phyloP scores from a whole-genome alignment of 148 eudicot genomes.

The Amaranthus cruentus region DNA sequence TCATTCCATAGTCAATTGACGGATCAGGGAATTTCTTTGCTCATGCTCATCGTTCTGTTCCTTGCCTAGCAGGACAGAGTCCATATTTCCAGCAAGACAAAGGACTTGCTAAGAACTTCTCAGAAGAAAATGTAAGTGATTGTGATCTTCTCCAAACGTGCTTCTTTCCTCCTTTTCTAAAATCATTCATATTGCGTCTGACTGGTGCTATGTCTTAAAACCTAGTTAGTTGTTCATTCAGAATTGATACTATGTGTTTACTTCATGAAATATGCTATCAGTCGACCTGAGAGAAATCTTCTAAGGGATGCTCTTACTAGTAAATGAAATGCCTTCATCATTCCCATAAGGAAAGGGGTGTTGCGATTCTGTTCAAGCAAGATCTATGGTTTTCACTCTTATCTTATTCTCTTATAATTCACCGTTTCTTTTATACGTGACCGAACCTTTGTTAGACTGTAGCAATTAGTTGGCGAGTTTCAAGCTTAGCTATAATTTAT shows the following conservation, averaged over 20 bases:
- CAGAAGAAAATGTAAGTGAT: constrained; percentile 51
- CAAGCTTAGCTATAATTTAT: too few species aligned
- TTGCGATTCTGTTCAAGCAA: too few species aligned
- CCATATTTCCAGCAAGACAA: constrained; percentile 37
- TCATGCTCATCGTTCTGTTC: constrained; percentile 3
- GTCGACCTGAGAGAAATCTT: neutral
- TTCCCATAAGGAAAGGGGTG: too few species aligned
- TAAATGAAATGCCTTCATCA: too few species aligned
- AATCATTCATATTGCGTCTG: neutral
- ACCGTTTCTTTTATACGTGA: too few species aligned
- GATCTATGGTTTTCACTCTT: too few species aligned
- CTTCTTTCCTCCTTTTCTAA: neutral
- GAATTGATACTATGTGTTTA: neutral
- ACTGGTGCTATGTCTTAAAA: neutral
- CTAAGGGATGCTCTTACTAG: neutral
- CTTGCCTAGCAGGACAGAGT: constrained; percentile 31
- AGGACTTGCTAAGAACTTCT: constrained; percentile 33
- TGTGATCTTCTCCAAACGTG: neutral
- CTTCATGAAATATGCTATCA: neutral
- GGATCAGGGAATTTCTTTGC: neutral
- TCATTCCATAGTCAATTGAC: constrained; percentile 2
- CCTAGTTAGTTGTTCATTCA: neutral
- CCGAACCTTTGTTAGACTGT: too few species aligned
- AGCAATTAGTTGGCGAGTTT: too few species aligned
- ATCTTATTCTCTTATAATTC: too few species aligned